phyloP scores from a whole-genome alignment of 805 yeast genomes.

The Kodamaea nitidulidarum region DNA sequence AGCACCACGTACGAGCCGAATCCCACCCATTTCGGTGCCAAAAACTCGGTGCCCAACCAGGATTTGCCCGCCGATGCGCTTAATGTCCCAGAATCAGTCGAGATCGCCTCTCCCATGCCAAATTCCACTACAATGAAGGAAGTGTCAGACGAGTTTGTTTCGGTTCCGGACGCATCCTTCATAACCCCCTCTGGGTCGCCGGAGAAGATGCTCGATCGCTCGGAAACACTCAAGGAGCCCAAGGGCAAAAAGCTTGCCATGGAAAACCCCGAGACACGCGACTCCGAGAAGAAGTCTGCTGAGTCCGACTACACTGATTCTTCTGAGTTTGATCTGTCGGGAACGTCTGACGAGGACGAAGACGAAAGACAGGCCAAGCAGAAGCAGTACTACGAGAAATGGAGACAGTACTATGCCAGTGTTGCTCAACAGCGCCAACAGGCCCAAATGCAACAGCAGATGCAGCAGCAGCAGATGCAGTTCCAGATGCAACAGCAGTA shows the following conservation, averaged over 20 bases:
- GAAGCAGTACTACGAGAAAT: conserved; percentile 34
- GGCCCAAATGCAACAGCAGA: conserved; percentile 17
- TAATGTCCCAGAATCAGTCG: neutral
- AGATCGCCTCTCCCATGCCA: neutral
- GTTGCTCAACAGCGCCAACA: conserved; percentile 17
- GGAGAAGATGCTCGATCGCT: conserved; percentile 3
- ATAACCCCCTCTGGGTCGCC: conserved; percentile 2
- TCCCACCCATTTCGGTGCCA: neutral
- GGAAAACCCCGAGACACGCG: conserved; percentile 2
- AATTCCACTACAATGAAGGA: neutral
- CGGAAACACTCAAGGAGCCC: conserved; percentile 2
- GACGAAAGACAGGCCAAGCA: conserved; percentile 11
- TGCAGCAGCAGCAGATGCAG: conserved; percentile 9
- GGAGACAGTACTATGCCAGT: conserved; percentile 34
- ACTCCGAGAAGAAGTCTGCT: conserved; percentile 1
- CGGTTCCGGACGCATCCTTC: conserved; percentile 1
- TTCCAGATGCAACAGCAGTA: conserved; percentile 8
- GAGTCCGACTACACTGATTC: conserved; percentile 11
- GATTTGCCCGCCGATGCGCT: conserved; percentile 1
- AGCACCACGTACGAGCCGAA: neutral
- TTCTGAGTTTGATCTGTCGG: conserved; percentile 11
- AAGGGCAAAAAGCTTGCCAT: conserved; percentile 1
- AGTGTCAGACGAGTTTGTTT: conserved; percentile 1
- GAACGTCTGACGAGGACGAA: conserved; percentile 9
- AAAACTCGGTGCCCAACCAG: neutral